Conservation (phyloP, 1,284 basidiomycete species). For the Malassezia globosa region DNA sequence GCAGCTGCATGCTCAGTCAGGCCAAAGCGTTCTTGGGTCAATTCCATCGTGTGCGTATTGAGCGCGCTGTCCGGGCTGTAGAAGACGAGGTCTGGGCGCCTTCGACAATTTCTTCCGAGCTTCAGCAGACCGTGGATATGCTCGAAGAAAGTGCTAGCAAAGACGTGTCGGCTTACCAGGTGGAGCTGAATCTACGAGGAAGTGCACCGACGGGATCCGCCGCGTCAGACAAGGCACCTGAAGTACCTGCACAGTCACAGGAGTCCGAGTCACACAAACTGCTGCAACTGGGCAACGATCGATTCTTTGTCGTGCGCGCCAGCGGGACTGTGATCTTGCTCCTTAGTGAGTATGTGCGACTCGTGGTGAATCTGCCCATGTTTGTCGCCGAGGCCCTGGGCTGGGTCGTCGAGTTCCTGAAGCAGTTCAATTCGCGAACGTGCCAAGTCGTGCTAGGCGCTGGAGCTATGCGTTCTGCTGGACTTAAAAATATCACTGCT, state of each 20-base stretch:
- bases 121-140: slow-evolving; percentile 63
- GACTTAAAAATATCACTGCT: slow-evolving; percentile 94
- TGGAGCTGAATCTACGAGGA: slow-evolving; percentile 2
- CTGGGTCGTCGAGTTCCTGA: slow-evolving; percentile 85
- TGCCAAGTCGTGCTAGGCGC: slow-evolving; percentile 97
- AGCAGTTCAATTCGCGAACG: slow-evolving; percentile 81
- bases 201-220: not conserved
- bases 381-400: slow-evolving; percentile 89
- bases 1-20: slow-evolving; percentile 52
- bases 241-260: slow-evolving; percentile 53
- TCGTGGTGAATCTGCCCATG: slow-evolving; percentile 76
- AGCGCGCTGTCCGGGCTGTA: slow-evolving; percentile 72
- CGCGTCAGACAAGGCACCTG: slow-evolving; percentile 1
- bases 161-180: slow-evolving; percentile 58
- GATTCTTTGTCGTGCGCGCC: slow-evolving; percentile 59
- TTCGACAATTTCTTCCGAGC: slow-evolving; percentile 58
- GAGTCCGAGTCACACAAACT: slow-evolving; percentile 51
- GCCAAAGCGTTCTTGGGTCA: slow-evolving; percentile 73
- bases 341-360: slow-evolving; percentile 71
- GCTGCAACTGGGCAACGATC: slow-evolving; percentile 64
- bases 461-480: slow-evolving; percentile 92
- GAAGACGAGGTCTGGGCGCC: slow-evolving; percentile 83
- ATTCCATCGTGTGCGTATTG: slow-evolving; percentile 74
- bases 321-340: slow-evolving; percentile 67
- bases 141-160: slow-evolving; percentile 70